Evolutionary conservation across 2,329 filamentous ascomycete species (phyloP).

Genomic region (Hymenoscyphus albidus): DNA sequence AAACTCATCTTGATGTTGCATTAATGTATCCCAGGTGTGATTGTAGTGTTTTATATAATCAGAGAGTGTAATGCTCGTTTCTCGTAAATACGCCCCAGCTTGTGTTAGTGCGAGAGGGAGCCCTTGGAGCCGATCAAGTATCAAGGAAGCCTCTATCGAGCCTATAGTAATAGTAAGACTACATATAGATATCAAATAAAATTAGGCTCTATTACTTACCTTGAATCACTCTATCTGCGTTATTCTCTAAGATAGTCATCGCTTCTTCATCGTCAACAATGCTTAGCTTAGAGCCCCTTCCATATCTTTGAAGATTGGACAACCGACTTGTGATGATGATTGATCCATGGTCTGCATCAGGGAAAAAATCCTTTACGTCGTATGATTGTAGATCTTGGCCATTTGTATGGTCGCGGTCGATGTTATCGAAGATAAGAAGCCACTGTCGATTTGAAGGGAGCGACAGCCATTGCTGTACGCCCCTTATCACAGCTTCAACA

Average conservation of each 20-base stretch:
- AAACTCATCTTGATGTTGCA: constrained; percentile 33
- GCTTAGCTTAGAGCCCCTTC: constrained; percentile 8
- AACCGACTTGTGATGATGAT: constrained; percentile 25
- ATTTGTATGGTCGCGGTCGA: constrained; percentile 26
- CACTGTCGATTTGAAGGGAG: constrained; percentile 30
- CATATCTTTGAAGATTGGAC: constrained; percentile 13
- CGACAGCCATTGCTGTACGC: constrained; percentile 13
- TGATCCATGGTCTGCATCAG: constrained; percentile 15
- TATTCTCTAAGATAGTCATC: constrained; percentile 14
- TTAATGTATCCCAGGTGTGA: constrained; percentile 37
- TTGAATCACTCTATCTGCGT: constrained; percentile 6
- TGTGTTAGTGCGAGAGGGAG: constrained; percentile 45
- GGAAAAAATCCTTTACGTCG: constrained; percentile 15
- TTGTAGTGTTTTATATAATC: constrained; percentile 41
- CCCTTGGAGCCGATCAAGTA: constrained; percentile 30
- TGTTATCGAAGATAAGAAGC: constrained; percentile 38
- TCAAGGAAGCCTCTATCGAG: constrained; percentile 9
- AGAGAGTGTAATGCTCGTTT: constrained; percentile 40
- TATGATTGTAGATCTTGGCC: constrained; percentile 13
- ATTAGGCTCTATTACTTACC: constrained; percentile 12
- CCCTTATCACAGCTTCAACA: constrained; percentile 11
- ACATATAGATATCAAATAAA: constrained; percentile 5
- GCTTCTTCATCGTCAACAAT: constrained; percentile 12
- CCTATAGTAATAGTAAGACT: constrained; percentile 10
- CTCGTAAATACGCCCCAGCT: constrained; percentile 42